Evolutionary conservation across 257 asterid genomes (phyloP).

Genomic region (Solanum tarijense): DNA sequence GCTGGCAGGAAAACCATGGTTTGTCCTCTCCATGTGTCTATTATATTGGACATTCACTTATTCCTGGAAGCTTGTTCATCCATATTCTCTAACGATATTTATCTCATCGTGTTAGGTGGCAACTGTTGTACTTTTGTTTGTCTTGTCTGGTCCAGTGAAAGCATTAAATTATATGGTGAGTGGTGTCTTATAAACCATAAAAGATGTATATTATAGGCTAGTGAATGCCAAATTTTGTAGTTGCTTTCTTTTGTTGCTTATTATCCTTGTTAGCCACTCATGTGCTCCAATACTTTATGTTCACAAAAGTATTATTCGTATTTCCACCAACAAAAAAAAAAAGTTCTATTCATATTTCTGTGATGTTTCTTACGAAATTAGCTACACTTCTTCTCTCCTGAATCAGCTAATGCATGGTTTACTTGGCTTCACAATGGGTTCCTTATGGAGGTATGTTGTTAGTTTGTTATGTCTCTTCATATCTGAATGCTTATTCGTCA

Average conservation of each 20-base stretch:
- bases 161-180: slow-evolving; percentile 86
- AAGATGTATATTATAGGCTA: background rate
- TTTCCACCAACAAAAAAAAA: background rate
- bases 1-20: slow-evolving; percentile 98
- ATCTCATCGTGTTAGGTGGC: slow-evolving; percentile 53
- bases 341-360: background rate
- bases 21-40: background rate
- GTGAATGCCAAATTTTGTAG: background rate
- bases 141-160: slow-evolving; percentile 92
- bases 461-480: background rate
- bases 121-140: slow-evolving; percentile 65
- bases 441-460: slow-evolving; percentile 73
- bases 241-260: background rate
- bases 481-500: background rate
- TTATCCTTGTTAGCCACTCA: background rate
- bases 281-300: background rate
- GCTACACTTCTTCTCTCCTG: background rate
- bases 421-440: slow-evolving; percentile 84
- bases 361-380: background rate
- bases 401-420: slow-evolving; percentile 81
- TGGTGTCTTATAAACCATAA: background rate
- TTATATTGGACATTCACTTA: background rate
- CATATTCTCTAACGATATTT: background rate
- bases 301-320: background rate
- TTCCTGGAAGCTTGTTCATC: background rate